A percentile compares a stretch with the other conserved stretches of the same genome.
Evolutionary conservation across 1,139 yeast species (phyloP).

Genomic region (Blastobotrys proliferans): DNA sequence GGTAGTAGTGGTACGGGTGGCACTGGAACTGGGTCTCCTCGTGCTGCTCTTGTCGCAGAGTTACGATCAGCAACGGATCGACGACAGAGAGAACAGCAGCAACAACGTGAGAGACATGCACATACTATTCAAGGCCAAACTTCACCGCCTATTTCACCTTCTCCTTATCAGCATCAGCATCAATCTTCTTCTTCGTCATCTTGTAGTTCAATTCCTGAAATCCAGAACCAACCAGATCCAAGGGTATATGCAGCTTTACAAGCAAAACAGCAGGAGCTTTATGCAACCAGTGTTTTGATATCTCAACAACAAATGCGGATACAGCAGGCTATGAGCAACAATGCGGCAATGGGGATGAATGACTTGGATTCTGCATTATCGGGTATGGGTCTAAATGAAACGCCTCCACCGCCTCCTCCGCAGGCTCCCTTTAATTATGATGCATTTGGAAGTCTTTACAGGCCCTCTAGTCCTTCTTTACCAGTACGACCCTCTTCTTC

Average conservation of each 20-base stretch:
- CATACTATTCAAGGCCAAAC: constrained; percentile 16
- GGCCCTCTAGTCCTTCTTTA: constrained; percentile 27
- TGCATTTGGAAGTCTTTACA: not conserved
- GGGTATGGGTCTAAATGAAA: not conserved
- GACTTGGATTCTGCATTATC: too few species aligned
- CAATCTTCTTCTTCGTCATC: constrained; percentile 13
- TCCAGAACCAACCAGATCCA: constrained; percentile 8
- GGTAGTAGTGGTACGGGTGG: constrained; percentile 3
- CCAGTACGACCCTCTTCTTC: constrained; percentile 29
- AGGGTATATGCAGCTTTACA: constrained; percentile 26
- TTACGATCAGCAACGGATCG: constrained; percentile 33
- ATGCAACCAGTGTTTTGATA: constrained; percentile 30
- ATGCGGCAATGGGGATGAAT: constrained; percentile 20
- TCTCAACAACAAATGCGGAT: constrained; percentile 36
- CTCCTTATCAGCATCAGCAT: constrained; percentile 16
- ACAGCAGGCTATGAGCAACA: constrained; percentile 31
- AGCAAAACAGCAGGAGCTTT: constrained; percentile 39
- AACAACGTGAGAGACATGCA: not conserved
- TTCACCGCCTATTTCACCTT: constrained; percentile 18
- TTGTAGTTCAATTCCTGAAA: constrained; percentile 3
- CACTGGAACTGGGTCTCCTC: constrained; percentile 18
- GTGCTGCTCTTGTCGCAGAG: constrained; percentile 34
- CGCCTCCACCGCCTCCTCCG: not conserved
- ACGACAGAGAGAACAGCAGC: constrained; percentile 25
- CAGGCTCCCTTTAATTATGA: too few species aligned